Base-by-base conservation (phyloP, 2,329 filamentous ascomycete genomes). In the Aureobasidium sp. region DNA sequence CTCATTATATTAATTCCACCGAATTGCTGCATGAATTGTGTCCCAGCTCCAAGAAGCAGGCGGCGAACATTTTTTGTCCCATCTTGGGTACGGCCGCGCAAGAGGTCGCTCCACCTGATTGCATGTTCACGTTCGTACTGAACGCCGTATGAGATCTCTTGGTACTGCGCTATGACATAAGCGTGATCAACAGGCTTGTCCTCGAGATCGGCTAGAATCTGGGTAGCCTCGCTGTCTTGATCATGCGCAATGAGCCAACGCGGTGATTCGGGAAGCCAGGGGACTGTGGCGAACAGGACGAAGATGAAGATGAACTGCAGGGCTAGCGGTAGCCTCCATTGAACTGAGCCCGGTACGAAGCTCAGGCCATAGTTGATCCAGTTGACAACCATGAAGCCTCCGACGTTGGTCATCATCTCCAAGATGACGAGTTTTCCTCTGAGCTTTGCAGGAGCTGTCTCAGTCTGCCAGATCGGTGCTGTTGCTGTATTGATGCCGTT, bases 401-500 rank as follows among this genome's bases (percentile, higher is more conserved):
- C 74, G 47, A 82, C 78, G 61, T 80, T 80, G 67, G 81, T 72
- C 49, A 78, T 78, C 69, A 82, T 75, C 54, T 73, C 71, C 48
- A 73, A 69, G 29, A 72, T 68, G 42, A 72, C 69, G 21, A 72
- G 66, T 59, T 70, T 70, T n/a, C 71, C 70, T 54, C 71, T 69
- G 75, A 75, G 76, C 34, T 71, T 69, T 11, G 74, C 69, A 49
- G 75, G 77, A 1, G 76, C 77, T 0, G 78, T 81, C 65, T 83
- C 80, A 4, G 77, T 76, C 67, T 76, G 79, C 79, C 79, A 83
- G 3, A 81, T 73, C 4, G 77, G 78, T 7, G 78, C 78, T 6
- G 78, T 79, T 0, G 78, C 73, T 0, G 78, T 81, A 63, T 81
- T 81, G 59, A 82, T 73, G 13, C 79, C 79, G 63, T 81, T 81